Base-by-base conservation (phyloP, 345 rosid species). In the Pistacia atlantica region DNA sequence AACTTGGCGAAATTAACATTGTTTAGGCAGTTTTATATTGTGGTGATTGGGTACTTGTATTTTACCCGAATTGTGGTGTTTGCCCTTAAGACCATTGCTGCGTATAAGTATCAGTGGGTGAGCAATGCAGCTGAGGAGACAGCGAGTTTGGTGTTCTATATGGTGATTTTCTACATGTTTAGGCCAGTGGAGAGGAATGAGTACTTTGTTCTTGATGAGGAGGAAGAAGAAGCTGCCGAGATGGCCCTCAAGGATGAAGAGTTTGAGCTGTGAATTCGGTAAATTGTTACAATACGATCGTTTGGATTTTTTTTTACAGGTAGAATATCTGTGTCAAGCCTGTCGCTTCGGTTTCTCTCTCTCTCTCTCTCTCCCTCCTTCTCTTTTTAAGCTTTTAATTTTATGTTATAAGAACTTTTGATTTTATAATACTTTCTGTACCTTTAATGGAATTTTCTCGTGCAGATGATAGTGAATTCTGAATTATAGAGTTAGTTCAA, bases 61-160 rank as follows among this genome's bases (percentile, higher is more conserved):
- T 96, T 96, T 73, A 96, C 99, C 0, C 84, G 98, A 72, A 96
- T 93, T 51, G 99, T 92, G 28, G 99, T 93, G 75, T 88, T 91
- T 75, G 98, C 98, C 1, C 81, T 93, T 10, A 90, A 79, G 88
- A 94, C 95, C 1, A 92, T 96, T 37, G 97, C 97, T 0, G 93
- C 97, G 13, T 96, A 96, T 54, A 93, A 87, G 86, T 93, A 89
- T 65, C 95, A 92, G 86, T 96, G 99, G 99, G 99, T 93, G 80
- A 92, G 99, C 77, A 86, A 80, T 83, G 93, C 91, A 0, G 97
- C 97, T 0, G 97, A 92, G 87, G 99, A 96, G 89, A 78, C 81
- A 13, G 99, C 95, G 5, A 96, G 95, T 80, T 72, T 96, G 74
- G 83, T 80, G 35, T 96, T 96, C 80, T 96, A 93, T 79, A 63